Evolutionary conservation across 495 filamentous ascomycete genomes (phyloP).

Genomic region (Baudoinia panamericana): DNA sequence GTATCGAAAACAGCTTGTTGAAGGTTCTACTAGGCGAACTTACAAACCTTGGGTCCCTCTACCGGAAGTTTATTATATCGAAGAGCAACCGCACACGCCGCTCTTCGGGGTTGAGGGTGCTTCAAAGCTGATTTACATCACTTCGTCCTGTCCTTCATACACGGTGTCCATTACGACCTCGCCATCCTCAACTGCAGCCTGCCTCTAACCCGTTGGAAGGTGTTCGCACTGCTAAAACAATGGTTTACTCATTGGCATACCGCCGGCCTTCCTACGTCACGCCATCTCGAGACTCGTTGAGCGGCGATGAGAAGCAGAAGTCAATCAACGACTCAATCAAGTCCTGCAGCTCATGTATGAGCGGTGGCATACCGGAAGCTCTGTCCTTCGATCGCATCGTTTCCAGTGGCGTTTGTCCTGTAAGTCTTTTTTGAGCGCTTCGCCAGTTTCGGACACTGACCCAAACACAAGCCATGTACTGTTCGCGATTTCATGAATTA

Average conservation of each 20-base stretch:
- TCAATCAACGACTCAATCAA: conserved; percentile 31
- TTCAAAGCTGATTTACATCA: too few relatives aligned
- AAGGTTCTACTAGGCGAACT: too few relatives aligned
- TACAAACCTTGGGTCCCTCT: too few relatives aligned
- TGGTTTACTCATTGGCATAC: conserved; percentile 41
- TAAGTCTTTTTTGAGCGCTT: conserved; percentile 33
- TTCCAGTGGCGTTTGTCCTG: conserved; percentile 60
- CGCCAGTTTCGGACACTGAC: not conserved
- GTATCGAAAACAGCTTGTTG: too few relatives aligned
- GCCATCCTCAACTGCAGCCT: not conserved
- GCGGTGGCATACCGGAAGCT: conserved; percentile 48
- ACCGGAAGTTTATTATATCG: too few relatives aligned
- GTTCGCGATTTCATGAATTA: conserved; percentile 71
- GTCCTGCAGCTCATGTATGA: conserved; percentile 29
- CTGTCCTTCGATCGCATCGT: conserved; percentile 62
- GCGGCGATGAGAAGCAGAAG: conserved; percentile 27
- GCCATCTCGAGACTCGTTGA: conserved; percentile 21
- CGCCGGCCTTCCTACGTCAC: conserved; percentile 33
- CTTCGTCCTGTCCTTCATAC: not conserved
- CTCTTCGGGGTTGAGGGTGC: too few relatives aligned
- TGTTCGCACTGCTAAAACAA: conserved; percentile 16
- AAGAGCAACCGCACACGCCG: too few relatives aligned
- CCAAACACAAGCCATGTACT: conserved; percentile 52
- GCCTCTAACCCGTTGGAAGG: not conserved
- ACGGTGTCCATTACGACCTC: not conserved